These are phyloP conservation scores for Cucurbitaria berberidis DNA, from an alignment of 2,329 filamentous ascomycete genomes.

Conservation along the genomic window DNA sequence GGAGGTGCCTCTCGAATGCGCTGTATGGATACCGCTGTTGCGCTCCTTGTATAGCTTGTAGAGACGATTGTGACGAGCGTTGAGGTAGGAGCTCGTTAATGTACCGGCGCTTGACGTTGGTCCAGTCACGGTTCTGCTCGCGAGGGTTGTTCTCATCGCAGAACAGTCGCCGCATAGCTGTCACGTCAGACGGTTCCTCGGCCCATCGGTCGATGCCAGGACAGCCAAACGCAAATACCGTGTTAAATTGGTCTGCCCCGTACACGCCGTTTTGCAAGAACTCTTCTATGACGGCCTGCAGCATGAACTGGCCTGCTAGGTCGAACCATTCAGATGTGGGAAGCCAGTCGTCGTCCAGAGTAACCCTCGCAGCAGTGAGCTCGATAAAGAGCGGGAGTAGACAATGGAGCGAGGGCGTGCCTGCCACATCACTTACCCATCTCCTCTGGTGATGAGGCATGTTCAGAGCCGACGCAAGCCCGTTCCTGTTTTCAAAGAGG, in stretches of 20 bases:
- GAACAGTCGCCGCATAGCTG: slow-evolving; percentile 45
- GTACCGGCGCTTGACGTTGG: slow-evolving; percentile 42
- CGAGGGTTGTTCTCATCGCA: slow-evolving; percentile 37
- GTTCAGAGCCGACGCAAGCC: slow-evolving; percentile 31
- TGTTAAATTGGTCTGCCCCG: slow-evolving; percentile 47
- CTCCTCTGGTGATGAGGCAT: slow-evolving; percentile 31
- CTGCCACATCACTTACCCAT: slow-evolving; percentile 45
- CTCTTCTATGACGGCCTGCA: slow-evolving; percentile 59
- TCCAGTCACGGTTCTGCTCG: slow-evolving; percentile 47
- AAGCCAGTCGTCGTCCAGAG: slow-evolving; percentile 39
- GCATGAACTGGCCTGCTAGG: slow-evolving; percentile 56
- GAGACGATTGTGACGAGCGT: slow-evolving; percentile 24
- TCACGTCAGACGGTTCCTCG: slow-evolving; percentile 35
- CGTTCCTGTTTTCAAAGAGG: slow-evolving; percentile 35
- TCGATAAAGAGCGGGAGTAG: slow-evolving; percentile 57
- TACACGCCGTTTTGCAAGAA: slow-evolving; percentile 49
- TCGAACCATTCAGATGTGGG: slow-evolving; percentile 53
- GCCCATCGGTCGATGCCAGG: slow-evolving; percentile 29
- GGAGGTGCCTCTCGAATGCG: slow-evolving; percentile 49
- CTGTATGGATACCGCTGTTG: slow-evolving; percentile 41
- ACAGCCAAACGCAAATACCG: slow-evolving; percentile 56
- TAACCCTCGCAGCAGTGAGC: slow-evolving; percentile 54
- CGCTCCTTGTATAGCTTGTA: slow-evolving; percentile 36
- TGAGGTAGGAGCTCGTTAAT: slow-evolving; percentile 34
- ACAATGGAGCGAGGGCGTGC: slow-evolving; percentile 48